Conservation (phyloP, 2,329 filamentous ascomycete genomes). For the Colletotrichum graminicola region DNA sequence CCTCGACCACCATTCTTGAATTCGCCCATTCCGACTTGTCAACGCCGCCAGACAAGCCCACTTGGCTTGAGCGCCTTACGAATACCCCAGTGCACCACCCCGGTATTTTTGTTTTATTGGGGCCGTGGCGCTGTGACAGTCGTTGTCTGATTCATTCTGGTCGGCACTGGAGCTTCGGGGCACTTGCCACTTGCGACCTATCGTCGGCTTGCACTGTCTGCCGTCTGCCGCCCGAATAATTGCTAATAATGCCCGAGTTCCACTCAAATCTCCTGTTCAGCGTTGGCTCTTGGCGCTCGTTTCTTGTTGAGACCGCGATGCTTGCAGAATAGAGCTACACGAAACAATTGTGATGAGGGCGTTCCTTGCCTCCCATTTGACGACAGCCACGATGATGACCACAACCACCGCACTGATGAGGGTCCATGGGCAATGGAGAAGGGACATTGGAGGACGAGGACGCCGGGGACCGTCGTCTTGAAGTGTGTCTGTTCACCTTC, state of each 20-base stretch:
- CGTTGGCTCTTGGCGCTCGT: conserved; percentile 10
- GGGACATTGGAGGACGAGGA: neutral
- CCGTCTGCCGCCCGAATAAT: neutral
- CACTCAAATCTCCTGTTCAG: conserved; percentile 30
- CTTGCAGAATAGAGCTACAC: conserved; percentile 21
- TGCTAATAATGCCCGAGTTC: conserved; percentile 19
- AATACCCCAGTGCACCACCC: conserved; percentile 14
- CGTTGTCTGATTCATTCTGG: conserved; percentile 15
- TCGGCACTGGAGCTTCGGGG: neutral
- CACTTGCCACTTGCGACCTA: conserved; percentile 13
- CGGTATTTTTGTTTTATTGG: conserved; percentile 24
- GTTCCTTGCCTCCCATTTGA: conserved; percentile 12
- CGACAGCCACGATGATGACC: conserved; percentile 28
- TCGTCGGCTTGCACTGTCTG: conserved; percentile 9
- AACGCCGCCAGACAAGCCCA: conserved; percentile 19
- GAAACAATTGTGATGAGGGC: conserved; percentile 28
- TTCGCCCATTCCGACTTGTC: conserved; percentile 12
- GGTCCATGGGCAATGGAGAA: conserved; percentile 2
- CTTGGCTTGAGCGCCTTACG: conserved; percentile 15
- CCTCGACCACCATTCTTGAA: neutral
- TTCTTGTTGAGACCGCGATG: conserved; percentile 1
- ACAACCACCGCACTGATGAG: conserved; percentile 38
- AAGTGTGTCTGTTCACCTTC: conserved; percentile 4
- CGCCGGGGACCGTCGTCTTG: conserved; percentile 8
- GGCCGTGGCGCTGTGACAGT: conserved; percentile 14